A percentile compares a stretch with the other conserved stretches of the same genome.
phyloP scores from a whole-genome alignment of 2,329 filamentous ascomycete genomes.

The Trichophyton verrucosum region DNA sequence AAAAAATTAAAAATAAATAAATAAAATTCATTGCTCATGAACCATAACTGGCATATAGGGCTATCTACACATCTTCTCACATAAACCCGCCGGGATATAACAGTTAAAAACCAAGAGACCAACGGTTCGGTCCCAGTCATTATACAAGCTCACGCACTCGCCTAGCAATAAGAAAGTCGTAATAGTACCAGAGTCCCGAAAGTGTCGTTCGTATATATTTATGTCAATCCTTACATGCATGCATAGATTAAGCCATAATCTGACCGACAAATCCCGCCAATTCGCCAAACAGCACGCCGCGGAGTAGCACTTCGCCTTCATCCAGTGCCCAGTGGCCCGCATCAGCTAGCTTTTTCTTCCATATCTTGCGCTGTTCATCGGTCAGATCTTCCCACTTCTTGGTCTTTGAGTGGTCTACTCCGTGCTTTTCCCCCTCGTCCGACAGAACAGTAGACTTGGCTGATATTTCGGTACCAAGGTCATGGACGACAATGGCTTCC shows the following conservation, averaged over 20 bases:
- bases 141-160: neutral
- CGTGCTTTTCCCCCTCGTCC: neutral
- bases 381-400: slow-evolving; percentile 57
- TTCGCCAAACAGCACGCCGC: slow-evolving; percentile 65
- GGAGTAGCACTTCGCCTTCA: slow-evolving; percentile 64
- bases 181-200: neutral
- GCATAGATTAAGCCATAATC: slow-evolving; percentile 1
- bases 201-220: neutral
- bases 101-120: neutral
- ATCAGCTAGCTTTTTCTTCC: slow-evolving; percentile 56
- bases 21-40: slow-evolving; percentile 3
- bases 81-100: neutral
- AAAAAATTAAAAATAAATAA: no score
- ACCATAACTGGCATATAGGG: neutral
- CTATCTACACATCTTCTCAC: neutral
- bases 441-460: neutral
- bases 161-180: neutral
- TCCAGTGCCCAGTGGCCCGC: slow-evolving; percentile 62
- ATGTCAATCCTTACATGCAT: neutral
- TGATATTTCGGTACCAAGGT: slow-evolving; percentile 8
- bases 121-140: neutral
- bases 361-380: slow-evolving; percentile 49
- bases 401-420: neutral
- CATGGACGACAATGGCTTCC: slow-evolving; percentile 9
- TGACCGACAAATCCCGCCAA: slow-evolving; percentile 35